These are phyloP conservation scores for Lunasporangiospora selenospora DNA, from an alignment of 192 early-diverging fungal genomes.

Conservation along the genomic window DNA sequence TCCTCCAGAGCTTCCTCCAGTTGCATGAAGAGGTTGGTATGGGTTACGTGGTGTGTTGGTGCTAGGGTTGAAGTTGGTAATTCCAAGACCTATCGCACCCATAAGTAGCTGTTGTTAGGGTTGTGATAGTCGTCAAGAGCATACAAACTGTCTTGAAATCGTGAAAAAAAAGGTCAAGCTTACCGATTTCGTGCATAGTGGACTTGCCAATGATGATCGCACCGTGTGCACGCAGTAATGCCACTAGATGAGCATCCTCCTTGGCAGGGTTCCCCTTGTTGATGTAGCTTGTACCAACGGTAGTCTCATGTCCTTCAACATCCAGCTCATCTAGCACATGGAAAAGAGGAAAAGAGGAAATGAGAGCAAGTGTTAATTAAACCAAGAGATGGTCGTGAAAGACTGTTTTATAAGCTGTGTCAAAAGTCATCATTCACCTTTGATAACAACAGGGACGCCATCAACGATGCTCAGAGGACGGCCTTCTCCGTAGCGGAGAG, in stretches of 20 bases:
- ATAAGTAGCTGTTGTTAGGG: too few species aligned
- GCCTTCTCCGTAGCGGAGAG: slow-evolving; percentile 55
- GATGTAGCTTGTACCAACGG: slow-evolving; percentile 68
- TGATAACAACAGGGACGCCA: slow-evolving; percentile 76
- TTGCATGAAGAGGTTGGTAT: slow-evolving; percentile 57
- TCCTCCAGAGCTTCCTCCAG: slow-evolving; percentile 79
- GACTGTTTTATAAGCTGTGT: too few species aligned
- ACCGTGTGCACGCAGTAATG: slow-evolving; percentile 60
- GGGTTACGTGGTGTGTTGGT: slow-evolving; percentile 71
- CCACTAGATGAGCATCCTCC: slow-evolving; percentile 58
- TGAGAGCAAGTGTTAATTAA: not conserved
- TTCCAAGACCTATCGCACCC: slow-evolving; percentile 53
- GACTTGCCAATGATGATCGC: slow-evolving; percentile 73
- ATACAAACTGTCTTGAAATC: slow-evolving; percentile 5
- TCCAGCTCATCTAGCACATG: slow-evolving; percentile 63
- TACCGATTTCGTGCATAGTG: slow-evolving; percentile 80
- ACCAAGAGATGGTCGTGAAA: too few species aligned
- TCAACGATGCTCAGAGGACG: slow-evolving; percentile 66
- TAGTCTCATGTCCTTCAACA: slow-evolving; percentile 56
- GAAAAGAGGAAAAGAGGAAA: not conserved
- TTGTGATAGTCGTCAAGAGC: not conserved
- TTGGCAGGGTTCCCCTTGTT: slow-evolving; percentile 52
- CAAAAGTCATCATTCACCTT: slow-evolving; percentile 45
- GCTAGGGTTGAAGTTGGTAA: slow-evolving; percentile 69
- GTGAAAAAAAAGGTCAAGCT: slow-evolving; percentile 26